Base-by-base conservation (phyloP, 1,284 basidiomycete species). In the Ustilago shanxiensis region DNA sequence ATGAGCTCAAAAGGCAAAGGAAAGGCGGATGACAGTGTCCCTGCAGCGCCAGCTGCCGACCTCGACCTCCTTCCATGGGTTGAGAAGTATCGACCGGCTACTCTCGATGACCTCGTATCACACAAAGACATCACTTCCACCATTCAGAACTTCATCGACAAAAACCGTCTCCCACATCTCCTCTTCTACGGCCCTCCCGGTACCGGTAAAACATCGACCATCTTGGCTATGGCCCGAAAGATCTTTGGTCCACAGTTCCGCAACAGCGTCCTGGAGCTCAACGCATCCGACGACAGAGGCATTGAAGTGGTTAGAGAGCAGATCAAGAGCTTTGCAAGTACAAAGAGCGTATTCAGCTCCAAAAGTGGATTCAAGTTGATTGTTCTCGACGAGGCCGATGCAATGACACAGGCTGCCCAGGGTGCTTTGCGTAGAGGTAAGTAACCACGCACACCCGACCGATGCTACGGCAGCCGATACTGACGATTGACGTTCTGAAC, bases 341-440 rank as follows among this genome's bases (percentile, higher is more conserved):
- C 96, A 16, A 91, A 95, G 65, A 98, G 95, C 28, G 88, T 98
- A 44, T 90, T 89, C 82, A 88, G 86, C 87, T 88, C 70, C 51
- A 76, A 70, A 45, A 77, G 79, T 28, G 77, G 75, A 20, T 98
- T 93, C 91, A 99, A 99, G 86, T 91, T 99, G 83, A 97, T 99
- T 86, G 92, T 99, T 67, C 91, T 99, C 28, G 97, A 99, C 81
- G 97, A 99, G 87, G 97, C 97, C 22, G 97, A 99, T 88, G 97
- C 97, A 92, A 99, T 99, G 97, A 99, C 97, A 0, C 93, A 95
- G 74, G 93, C 94, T 47, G 97, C 97, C 0, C 97, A 99, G 86
- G 93, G 95, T 3, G 97, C 97, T 20, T 49, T 49, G 47, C 26
- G 47, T 26, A 49, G 96, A 83, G 89, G 89, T 89, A 29, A n/a